Conservation (phyloP, 164 flowering plant genomes). For the Magnolia sinica region DNA sequence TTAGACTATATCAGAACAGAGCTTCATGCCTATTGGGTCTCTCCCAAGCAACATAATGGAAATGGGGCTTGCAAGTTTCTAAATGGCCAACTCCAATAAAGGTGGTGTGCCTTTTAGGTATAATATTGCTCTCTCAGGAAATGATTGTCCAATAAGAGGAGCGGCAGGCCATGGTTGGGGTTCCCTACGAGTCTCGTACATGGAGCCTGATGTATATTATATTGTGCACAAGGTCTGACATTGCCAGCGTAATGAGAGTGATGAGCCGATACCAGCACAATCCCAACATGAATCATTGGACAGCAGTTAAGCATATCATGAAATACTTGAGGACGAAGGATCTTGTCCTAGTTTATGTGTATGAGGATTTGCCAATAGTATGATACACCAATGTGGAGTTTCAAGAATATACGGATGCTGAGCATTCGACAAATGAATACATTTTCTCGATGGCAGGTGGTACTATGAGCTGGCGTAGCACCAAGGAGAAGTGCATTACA, state of each 20-base stretch:
- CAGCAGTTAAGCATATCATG: not conserved
- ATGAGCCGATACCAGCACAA: not conserved
- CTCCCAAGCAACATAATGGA: no score
- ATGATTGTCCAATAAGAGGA: not conserved
- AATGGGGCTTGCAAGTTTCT: no score
- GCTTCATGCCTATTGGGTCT: no score
- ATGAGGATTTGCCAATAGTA: not conserved
- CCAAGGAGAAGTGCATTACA: not conserved
- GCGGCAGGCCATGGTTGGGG: not conserved
- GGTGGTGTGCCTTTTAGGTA: not conserved
- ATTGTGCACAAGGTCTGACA: not conserved
- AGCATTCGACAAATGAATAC: not conserved
- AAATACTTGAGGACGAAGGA: not conserved
- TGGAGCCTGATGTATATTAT: not conserved
- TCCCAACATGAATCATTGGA: not conserved
- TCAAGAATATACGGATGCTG: not conserved
- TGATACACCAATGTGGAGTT: not conserved
- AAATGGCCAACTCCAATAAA: not conserved
- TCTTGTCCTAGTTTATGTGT: not conserved
- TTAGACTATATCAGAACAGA: not conserved
- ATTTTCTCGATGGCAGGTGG: not conserved
- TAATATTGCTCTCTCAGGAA: not conserved
- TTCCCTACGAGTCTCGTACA: not conserved
- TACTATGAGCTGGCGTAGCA: not conserved
- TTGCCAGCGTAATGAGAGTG: not conserved